Evolutionary conservation across 345 rosid species (phyloP).

Genomic region (Salix koriyanagi): DNA sequence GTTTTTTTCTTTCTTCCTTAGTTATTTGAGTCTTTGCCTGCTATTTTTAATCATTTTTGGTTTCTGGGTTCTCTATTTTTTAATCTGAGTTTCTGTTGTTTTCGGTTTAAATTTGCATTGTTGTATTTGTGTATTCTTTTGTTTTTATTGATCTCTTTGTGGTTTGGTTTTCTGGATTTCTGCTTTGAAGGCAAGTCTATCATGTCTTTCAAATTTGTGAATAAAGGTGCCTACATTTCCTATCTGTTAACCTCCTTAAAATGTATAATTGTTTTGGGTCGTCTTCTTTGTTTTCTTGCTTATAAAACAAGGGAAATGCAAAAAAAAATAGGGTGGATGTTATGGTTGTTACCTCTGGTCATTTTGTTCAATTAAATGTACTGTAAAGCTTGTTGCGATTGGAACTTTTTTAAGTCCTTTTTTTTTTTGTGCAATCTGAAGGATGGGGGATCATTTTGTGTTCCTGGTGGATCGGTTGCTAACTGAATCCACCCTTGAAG

Average conservation of each 20-base stretch:
- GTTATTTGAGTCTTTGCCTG: background rate
- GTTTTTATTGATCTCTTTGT: background rate
- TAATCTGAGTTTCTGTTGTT: background rate
- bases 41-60: background rate
- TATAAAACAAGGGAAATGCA: background rate
- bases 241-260: background rate
- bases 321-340: background rate
- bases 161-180: constrained; percentile 23
- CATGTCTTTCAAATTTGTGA: constrained; percentile 18
- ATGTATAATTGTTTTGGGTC: background rate
- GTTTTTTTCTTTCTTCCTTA: background rate
- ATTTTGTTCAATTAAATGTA: constrained; percentile 1
- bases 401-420: background rate
- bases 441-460: constrained; percentile 77
- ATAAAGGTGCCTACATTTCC: constrained; percentile 10
- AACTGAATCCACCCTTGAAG: constrained; percentile 46
- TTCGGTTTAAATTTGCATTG: background rate
- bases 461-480: constrained; percentile 56
- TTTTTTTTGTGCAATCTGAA: constrained; percentile 17
- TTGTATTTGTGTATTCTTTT: background rate
- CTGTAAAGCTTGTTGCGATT: background rate
- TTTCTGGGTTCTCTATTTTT: constrained; percentile 7
- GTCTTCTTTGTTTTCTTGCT: background rate
- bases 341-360: background rate
- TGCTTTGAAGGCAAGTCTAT: background rate